Conservation (phyloP, 2,329 filamentous ascomycete genomes). For the Paramyrothecium roridum region DNA sequence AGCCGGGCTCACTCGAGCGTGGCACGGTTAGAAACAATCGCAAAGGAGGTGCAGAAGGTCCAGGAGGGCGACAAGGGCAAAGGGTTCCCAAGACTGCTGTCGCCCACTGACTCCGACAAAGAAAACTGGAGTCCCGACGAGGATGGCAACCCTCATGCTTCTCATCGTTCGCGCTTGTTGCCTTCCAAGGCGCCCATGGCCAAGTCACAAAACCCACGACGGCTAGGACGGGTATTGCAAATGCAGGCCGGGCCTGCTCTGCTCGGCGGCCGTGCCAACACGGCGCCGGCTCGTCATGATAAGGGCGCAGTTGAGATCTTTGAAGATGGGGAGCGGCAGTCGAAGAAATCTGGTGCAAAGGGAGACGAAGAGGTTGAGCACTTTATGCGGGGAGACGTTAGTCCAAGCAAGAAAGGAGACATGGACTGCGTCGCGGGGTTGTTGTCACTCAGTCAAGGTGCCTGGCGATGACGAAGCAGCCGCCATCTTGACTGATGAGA, state of each 20-base stretch:
- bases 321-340: conserved; percentile 40
- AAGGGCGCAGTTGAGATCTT: conserved; percentile 45
- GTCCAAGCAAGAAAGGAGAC: conserved; percentile 73
- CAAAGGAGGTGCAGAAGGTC: conserved; percentile 13
- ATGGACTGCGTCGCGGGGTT: conserved; percentile 88
- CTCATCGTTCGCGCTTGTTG: conserved; percentile 28
- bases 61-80: conserved; percentile 29
- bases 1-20: conserved; percentile 59
- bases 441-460: conserved; percentile 85
- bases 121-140: conserved; percentile 76
- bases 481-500: no score
- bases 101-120: conserved; percentile 75
- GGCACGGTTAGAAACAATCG: conserved; percentile 52
- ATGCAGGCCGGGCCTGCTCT: conserved; percentile 31
- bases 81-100: conserved; percentile 31
- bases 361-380: conserved; percentile 61
- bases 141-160: conserved; percentile 34
- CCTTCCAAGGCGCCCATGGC: conserved; percentile 23
- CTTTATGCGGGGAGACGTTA: conserved; percentile 68
- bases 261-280: conserved; percentile 35
- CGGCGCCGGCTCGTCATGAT: conserved; percentile 33
- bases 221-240: conserved; percentile 36
- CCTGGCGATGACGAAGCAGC: conserved; percentile 62
- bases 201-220: conserved; percentile 33
- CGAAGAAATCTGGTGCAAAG: conserved; percentile 7